Percentiles rank a stretch among this genome's conserved stretches.
Evolutionary conservation across 2,329 filamentous ascomycete genomes (phyloP).

Genomic region (Fusarium incarnatum): DNA sequence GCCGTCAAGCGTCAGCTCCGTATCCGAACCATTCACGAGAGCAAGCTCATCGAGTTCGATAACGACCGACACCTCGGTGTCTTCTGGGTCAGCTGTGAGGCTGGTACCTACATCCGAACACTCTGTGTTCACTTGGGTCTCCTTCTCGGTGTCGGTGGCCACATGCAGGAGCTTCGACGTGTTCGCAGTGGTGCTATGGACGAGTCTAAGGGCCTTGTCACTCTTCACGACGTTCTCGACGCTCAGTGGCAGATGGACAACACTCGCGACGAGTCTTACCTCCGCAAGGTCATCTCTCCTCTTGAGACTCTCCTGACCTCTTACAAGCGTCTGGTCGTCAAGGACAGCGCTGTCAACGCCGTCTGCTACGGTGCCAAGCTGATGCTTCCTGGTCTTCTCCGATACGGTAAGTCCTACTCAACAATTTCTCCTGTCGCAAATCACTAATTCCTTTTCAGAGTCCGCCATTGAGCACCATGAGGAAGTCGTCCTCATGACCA

Average conservation of each 20-base stretch:
- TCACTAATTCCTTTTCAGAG: slow-evolving; percentile 65
- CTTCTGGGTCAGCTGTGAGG: slow-evolving; percentile 99
- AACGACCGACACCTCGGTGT: slow-evolving; percentile 97
- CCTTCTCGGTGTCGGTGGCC: slow-evolving; percentile 83
- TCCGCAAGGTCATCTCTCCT: slow-evolving; percentile 90
- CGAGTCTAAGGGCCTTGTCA: slow-evolving; percentile 89
- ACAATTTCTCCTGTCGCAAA: slow-evolving; percentile 9
- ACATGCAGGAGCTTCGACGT: slow-evolving; percentile 98
- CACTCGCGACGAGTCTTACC: slow-evolving; percentile 91
- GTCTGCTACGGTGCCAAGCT: slow-evolving; percentile 99
- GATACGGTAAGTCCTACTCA: slow-evolving; percentile 75
- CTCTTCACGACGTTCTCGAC: slow-evolving; percentile 87
- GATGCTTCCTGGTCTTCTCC: slow-evolving; percentile 95
- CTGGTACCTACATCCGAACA: slow-evolving; percentile 96
- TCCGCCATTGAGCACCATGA: slow-evolving; percentile 92
- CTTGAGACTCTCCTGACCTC: slow-evolving; percentile 90
- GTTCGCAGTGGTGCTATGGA: slow-evolving; percentile 96
- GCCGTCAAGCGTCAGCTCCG: slow-evolving; percentile 98
- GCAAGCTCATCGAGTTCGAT: slow-evolving; percentile 96
- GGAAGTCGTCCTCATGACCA: slow-evolving; percentile 98
- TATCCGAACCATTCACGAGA: slow-evolving; percentile 98
- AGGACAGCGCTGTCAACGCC: slow-evolving; percentile 85
- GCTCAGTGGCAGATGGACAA: slow-evolving; percentile 98
- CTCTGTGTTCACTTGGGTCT: slow-evolving; percentile 93
- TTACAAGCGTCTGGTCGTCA: slow-evolving; percentile 98